Percentiles rank a stretch among this genome's conserved stretches.
These are phyloP conservation scores for Monotropa hypopitys DNA, from an alignment of 179 eudicot genomes.

Conservation along the genomic window DNA sequence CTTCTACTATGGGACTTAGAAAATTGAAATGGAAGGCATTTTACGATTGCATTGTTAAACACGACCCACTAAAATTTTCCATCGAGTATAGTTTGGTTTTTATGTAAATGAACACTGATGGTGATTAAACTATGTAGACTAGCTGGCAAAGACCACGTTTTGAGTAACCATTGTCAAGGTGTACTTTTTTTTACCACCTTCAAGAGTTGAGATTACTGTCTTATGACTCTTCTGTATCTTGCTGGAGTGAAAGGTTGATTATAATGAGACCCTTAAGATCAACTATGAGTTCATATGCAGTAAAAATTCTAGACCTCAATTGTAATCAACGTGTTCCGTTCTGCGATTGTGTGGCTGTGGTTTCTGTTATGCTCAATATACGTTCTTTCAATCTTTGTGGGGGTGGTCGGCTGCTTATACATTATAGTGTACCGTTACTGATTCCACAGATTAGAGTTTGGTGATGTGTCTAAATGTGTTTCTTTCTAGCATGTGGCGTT, in stretches of 20 bases:
- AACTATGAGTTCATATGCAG: background rate
- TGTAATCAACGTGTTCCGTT: background rate
- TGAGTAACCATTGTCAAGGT: background rate
- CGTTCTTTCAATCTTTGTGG: background rate
- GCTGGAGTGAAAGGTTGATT: background rate
- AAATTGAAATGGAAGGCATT: background rate
- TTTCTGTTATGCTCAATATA: background rate
- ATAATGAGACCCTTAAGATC: background rate
- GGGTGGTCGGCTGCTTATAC: background rate
- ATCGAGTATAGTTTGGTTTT: background rate
- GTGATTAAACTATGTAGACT: background rate
- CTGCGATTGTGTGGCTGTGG: background rate
- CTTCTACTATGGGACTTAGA: background rate
- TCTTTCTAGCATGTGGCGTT: background rate
- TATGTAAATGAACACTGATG: background rate
- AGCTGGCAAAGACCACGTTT: background rate
- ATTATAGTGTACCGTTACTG: background rate
- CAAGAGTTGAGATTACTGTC: background rate
- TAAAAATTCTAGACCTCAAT: background rate
- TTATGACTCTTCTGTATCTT: background rate
- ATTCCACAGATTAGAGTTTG: background rate
- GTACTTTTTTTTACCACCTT: background rate
- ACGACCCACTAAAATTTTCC: background rate
- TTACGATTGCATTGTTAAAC: background rate
- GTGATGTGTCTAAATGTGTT: background rate